Evolutionary conservation across 1,139 yeast species (phyloP), one percentile per base, ranked within the genome.

Genomic region (Pneumocystis sp.): DNA sequence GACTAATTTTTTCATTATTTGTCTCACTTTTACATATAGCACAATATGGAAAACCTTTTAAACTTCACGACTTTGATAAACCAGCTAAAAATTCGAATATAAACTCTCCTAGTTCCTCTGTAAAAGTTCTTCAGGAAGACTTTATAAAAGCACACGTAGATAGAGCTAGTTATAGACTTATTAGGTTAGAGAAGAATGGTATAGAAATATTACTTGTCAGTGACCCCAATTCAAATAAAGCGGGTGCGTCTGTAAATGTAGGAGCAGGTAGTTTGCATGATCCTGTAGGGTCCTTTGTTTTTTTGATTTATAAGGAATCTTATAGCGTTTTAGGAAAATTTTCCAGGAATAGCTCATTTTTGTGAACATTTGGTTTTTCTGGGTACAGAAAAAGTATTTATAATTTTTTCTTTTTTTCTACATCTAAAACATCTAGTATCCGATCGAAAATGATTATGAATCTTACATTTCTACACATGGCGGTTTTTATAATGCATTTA

Each of bases 361-460:
- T 89, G 97, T 76, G 98, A 93, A 77, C 98, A 93, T 76, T 79
- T 93, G 70, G 79, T 93, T 68, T 93, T 93, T 74, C 89, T 93
- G 96, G 98, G 98, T n/a, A 91, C 97, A 3, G 80, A 83, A 70
- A 91, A 44, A 19, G 56, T 44, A 44, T 44, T 19, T 44, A 17
- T 42, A 8, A 44, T 44, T n/a, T 44, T 44, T 19, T 7, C 19
- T 17, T 44, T 6, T 44, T n/a, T 44, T 25, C 10, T 44, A 31
- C 34, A 19, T 44, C 19, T 44, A 19, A 44, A 6, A 44, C 8
- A 44, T 7, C 3, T 44, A 90, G 76, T 93, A 86, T 72, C 98
- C 98, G 0, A 80, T 82, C 67, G 98, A 93, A 74, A 90, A 89
- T 74, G 97, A 89, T 71, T 93, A 93, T 75, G 80, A 86, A 62